phyloP scores from a whole-genome alignment of 208 protist species.

The Acanthamoeba healyi region DNA sequence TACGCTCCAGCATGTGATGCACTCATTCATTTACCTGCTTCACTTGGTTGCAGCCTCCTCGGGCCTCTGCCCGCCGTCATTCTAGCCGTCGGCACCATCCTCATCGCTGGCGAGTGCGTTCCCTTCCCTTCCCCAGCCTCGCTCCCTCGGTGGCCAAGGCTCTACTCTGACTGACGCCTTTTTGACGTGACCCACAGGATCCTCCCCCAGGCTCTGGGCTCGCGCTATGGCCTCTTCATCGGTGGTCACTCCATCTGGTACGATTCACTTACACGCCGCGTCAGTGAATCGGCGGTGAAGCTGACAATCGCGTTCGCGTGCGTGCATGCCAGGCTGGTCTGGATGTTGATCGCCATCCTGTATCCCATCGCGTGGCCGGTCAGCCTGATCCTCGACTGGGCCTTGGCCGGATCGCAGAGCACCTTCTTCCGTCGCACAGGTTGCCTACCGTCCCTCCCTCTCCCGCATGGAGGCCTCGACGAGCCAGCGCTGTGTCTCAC shows the following conservation, averaged over 20 bases:
- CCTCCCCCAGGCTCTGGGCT: constrained; percentile 75
- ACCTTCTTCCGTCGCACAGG: constrained; percentile 73
- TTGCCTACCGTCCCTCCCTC: not conserved
- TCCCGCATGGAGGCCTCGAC: no score
- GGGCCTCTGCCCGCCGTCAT: not conserved
- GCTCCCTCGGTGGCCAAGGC: not conserved
- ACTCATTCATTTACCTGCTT: not conserved
- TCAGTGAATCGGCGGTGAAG: not conserved
- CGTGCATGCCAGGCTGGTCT: constrained; percentile 77
- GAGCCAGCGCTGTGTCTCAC: no score
- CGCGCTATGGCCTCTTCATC: constrained; percentile 86
- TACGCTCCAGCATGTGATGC: not conserved
- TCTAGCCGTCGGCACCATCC: not conserved
- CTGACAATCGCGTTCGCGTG: not conserved
- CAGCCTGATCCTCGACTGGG: constrained; percentile 81
- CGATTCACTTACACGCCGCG: not conserved
- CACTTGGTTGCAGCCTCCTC: not conserved
- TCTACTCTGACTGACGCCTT: not conserved
- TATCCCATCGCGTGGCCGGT: constrained; percentile 83
- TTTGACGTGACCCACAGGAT: not conserved
- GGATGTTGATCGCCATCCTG: constrained; percentile 84
- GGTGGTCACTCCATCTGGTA: constrained; percentile 82
- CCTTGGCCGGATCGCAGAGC: constrained; percentile 80
- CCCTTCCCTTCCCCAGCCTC: not conserved
- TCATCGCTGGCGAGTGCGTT: constrained; percentile 46